Base-by-base conservation (phyloP, 2,329 filamentous ascomycete species). In the Fusarium sambucinum region DNA sequence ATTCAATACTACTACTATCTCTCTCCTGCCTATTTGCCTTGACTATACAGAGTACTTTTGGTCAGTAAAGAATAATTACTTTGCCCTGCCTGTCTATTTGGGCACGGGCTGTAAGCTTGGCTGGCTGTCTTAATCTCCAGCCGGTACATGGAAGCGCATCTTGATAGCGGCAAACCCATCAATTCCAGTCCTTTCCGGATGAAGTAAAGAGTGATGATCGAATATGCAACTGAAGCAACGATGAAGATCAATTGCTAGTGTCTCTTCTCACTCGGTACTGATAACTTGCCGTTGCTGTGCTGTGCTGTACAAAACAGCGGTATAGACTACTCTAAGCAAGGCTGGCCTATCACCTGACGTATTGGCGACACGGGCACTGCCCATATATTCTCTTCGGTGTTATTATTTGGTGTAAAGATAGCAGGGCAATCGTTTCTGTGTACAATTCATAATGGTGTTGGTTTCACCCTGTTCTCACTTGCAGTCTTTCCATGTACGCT, bases 131-230 rank as follows among this genome's bases (percentile, higher is more conserved):
- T 29, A n/a, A 47, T 35, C 44, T 44, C 52, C 58, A 32, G 54
- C 50, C n/a, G 35, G 35, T 13, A 38, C n/a, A 38, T 38, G 19
- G 35, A 38, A 68, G 52, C 55, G 42, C 59, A 45, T 59, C 35
- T 60, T 68, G 59, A 45, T 68, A 68, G 62, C 66, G 53, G 56
- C 55, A 54, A 69, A 69, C 62, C 66, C 61, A 55, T 19, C 47
- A 54, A 63, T 44, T 67, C 50, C 48, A 67, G 51, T 63, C 66
- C 25, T 69, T 69, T 66, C 66, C 66, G 45, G 23, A 69, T 66
- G 25, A 42, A 69, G 41, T 19, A 60, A 68, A 48, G 41, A 68
- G 51, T 37, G 48, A 40, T 55, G 23, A 40, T 51, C n/a, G 33
- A 37, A 50, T 40, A 29, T 59, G 42, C 60, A 54, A 42, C 2